phyloP scores from a whole-genome alignment of 352 stramenopile species.

The Phytophthora cajani region DNA sequence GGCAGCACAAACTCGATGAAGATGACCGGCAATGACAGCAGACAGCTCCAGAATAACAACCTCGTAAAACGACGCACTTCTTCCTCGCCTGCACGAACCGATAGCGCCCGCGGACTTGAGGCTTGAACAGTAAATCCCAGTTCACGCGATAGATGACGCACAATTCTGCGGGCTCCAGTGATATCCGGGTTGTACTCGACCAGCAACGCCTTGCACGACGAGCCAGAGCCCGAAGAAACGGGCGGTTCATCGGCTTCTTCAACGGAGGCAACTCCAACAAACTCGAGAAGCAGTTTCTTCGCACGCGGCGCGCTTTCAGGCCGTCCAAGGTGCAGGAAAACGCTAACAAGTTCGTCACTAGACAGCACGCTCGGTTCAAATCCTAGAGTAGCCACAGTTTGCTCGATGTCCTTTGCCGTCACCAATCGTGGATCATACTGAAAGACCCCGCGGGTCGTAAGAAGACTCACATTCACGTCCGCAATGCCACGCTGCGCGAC shows the following conservation, averaged over 20 bases:
- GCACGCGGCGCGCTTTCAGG: slow-evolving; percentile 30
- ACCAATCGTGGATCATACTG: slow-evolving; percentile 52
- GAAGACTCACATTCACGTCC: slow-evolving; percentile 67
- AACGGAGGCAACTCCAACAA: slow-evolving; percentile 46
- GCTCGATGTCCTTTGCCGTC: slow-evolving; percentile 67
- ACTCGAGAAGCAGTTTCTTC: slow-evolving; percentile 31
- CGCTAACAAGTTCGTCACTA: slow-evolving; percentile 55
- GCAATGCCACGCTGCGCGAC: slow-evolving; percentile 56
- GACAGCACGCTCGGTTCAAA: slow-evolving; percentile 71
- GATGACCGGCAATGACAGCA: slow-evolving; percentile 63
- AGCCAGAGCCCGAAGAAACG: slow-evolving; percentile 14
- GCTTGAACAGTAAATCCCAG: slow-evolving; percentile 59
- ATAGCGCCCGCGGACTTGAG: slow-evolving; percentile 54
- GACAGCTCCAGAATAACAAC: slow-evolving; percentile 58
- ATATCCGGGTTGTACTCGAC: slow-evolving; percentile 59
- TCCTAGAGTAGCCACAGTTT: slow-evolving; percentile 65
- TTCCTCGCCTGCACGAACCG: slow-evolving; percentile 44
- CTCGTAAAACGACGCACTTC: slow-evolving; percentile 53
- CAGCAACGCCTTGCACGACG: slow-evolving; percentile 30
- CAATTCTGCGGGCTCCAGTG: slow-evolving; percentile 48
- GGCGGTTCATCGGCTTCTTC: slow-evolving; percentile 30
- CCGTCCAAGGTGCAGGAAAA: slow-evolving; percentile 58
- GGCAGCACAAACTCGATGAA: slow-evolving; percentile 67
- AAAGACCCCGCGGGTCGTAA: slow-evolving; percentile 64
- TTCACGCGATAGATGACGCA: slow-evolving; percentile 42